Evolutionary conservation across 1,139 yeast genomes (phyloP), one percentile per base, ranked within the genome.

Genomic region (Saccharomycopsis hybrid): DNA sequence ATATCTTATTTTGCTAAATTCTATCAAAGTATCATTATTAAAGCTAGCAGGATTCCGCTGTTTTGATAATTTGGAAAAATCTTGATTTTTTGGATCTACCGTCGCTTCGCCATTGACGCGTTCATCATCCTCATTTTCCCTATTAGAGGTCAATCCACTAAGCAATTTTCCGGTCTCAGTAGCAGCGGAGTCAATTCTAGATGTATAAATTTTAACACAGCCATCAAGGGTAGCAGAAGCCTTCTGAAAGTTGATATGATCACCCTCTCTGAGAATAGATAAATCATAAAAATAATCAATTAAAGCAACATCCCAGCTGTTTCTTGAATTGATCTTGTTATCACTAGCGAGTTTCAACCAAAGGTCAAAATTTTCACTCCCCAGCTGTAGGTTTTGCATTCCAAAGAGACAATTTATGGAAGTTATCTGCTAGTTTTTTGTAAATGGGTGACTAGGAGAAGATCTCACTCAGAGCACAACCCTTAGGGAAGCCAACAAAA

Each of bases 121-220:
- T n/a, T n/a, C n/a, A n/a, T n/a, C n/a, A n/a, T n/a, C n/a, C 51
- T 55, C 13, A 51, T 54, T 58, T 55, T 49, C 56, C 58, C 24
- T 41, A 38, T 64, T 63, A n/a, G 64, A 65, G 27, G 77, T 72
- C 52, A 84, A 67, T 2, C 89, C 89, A 59, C 85, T 80, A 47
- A 83, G 65, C 50, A 85, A 68, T 58, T 77, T 77, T 5, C 87
- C 86, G 0, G 90, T 82, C 58, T 85, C 92, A 1, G 81, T 77
- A 3, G 86, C 88, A 1, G 83, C 87, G 1, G 87, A 79, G 55
- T 84, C 92, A 28, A 85, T 82, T 57, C 94, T 72, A 41, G 80
- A 75, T 29, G 81, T 72, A 58, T 80, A 80, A 40, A 80, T 77
- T 61, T 79, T 79, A 48, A 80, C 80, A 63, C 86, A 80, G 3